These are phyloP conservation scores for Naganishia liquefaciens DNA, from an alignment of 1,284 basidiomycete genomes.

Conservation along the genomic window DNA sequence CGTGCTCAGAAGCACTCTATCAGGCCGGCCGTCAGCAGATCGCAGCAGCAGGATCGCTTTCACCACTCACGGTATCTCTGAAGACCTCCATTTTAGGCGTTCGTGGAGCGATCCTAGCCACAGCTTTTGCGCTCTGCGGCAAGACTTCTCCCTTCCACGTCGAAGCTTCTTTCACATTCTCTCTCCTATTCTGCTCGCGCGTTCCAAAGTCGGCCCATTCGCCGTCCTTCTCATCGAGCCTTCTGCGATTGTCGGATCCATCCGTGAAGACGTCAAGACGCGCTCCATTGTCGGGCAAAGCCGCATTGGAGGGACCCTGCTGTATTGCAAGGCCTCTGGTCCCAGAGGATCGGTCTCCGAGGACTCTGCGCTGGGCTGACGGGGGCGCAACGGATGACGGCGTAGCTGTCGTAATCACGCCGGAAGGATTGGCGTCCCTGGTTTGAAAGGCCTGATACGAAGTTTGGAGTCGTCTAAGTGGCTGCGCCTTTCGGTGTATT, in stretches of 20 bases:
- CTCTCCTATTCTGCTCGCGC: conserved; percentile 56
- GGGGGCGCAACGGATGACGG: conserved; percentile 8
- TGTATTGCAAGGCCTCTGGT: background rate
- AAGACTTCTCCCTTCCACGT: conserved; percentile 58
- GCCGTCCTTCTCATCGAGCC: conserved; percentile 35
- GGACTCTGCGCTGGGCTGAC: conserved; percentile 20
- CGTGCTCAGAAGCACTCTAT: conserved; percentile 16
- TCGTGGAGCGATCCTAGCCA: conserved; percentile 45
- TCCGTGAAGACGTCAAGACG: conserved; percentile 56
- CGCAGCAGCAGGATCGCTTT: background rate
- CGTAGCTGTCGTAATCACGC: conserved; percentile 16
- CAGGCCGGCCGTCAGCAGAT: background rate
- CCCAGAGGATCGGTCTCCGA: conserved; percentile 11
- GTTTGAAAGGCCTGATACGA: conserved; percentile 77
- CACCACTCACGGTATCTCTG: conserved; percentile 54
- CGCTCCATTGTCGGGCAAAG: conserved; percentile 47
- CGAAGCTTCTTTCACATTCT: conserved; percentile 56
- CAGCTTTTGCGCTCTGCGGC: conserved; percentile 45
- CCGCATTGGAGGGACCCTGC: background rate
- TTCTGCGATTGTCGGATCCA: conserved; percentile 30
- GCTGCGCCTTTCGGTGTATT: conserved; percentile 76
- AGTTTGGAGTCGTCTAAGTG: conserved; percentile 79
- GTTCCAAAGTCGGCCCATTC: conserved; percentile 58
- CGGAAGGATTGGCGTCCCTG: conserved; percentile 27
- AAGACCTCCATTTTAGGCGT: conserved; percentile 59